A percentile compares a stretch with the other conserved stretches of the same genome.
Evolutionary conservation across 768 basidiomycete genomes (phyloP).

Genomic region (Mycena polygramma): DNA sequence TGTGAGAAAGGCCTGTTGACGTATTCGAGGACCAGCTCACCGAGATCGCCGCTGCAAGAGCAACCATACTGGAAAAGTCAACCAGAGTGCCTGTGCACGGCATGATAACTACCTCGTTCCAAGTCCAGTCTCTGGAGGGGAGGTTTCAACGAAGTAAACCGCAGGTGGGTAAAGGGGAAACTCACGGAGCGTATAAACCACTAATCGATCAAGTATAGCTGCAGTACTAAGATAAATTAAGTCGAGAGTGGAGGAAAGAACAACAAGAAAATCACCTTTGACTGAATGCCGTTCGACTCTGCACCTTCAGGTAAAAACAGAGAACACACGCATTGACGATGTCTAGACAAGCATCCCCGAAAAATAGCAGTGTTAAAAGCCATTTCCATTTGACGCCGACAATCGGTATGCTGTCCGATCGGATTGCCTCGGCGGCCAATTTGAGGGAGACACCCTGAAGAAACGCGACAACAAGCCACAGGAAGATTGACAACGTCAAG

Average conservation of each 20-base stretch:
- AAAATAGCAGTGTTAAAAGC: conserved; percentile 29
- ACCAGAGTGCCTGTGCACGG: not conserved
- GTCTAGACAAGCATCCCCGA: conserved; percentile 31
- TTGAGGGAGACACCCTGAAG: conserved; percentile 23
- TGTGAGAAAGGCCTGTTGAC: not conserved
- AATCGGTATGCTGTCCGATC: conserved; percentile 16
- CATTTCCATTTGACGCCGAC: conserved; percentile 14
- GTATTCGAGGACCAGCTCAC: not conserved
- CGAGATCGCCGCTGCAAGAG: conserved; percentile 32
- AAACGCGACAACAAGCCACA: conserved; percentile 23
- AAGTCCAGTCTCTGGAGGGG: conserved; percentile 30
- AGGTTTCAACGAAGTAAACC: not conserved
- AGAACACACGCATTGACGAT: conserved; percentile 30
- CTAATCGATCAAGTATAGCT: conserved; percentile 20
- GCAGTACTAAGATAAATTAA: conserved; percentile 19
- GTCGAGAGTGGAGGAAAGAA: not conserved
- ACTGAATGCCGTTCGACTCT: conserved; percentile 27
- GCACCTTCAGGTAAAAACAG: conserved; percentile 28
- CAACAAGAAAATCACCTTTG: conserved; percentile 9
- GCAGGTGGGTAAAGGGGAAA: no score
- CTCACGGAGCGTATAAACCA: conserved; percentile 36
- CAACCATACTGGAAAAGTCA: conserved; percentile 28
- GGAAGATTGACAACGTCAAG: conserved; percentile 21
- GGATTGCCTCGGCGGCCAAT: conserved; percentile 20
- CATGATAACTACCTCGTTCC: conserved; percentile 23